Base-by-base conservation (phyloP, 768 basidiomycete genomes). In the Agrocybe praecox region DNA sequence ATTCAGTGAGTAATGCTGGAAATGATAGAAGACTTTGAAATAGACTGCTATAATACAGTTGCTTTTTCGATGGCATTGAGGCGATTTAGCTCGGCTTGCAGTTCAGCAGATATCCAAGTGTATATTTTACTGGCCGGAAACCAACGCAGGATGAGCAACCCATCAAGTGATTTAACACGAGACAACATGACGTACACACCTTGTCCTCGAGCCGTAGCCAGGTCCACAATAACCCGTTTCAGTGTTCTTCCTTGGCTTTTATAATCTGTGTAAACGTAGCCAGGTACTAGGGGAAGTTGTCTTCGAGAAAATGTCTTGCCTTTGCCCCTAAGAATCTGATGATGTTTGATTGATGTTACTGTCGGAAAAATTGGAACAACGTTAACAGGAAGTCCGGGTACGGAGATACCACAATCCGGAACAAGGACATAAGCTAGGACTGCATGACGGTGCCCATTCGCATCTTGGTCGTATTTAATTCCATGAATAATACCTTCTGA, bases 141-240 rank as follows among this genome's bases (percentile, higher is more conserved):
- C 2, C 57, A 57, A 2, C 76, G 53, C 0, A 77, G 54, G 3
- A 78, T 69, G 0, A 70, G 42, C 4, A 78, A 33, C 0, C 73
- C 72, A 3, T 68, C 34, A 0, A 79, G 53, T 0, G 59, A 65
- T 2, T 53, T 69, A 0, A 65, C 72, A 0, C 69, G 56, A 3
- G 79, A 82, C 0, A 74, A 33, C 76, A 79, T 79, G 2, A 79
- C 76, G 58, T 80, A 80, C 0, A 70, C 46, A 59, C 78, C 73
- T 0, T 67, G 68, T 0, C 73, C 72, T 7, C 46, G 40, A 32
- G 70, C 75, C 14, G 52, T 53, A 18, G 65, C 29, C 0, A 78
- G 19, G 54, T 79, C 75, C 3, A 78, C 57, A n/a, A 76, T 66
- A 0, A 63, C 71, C 6, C 58, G 58, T 0, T 49, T 10, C 32